A percentile compares a stretch with the other conserved stretches of the same genome.
Conservation (phyloP, 2,329 filamentous ascomycete species). For the Cadophora sp. region DNA sequence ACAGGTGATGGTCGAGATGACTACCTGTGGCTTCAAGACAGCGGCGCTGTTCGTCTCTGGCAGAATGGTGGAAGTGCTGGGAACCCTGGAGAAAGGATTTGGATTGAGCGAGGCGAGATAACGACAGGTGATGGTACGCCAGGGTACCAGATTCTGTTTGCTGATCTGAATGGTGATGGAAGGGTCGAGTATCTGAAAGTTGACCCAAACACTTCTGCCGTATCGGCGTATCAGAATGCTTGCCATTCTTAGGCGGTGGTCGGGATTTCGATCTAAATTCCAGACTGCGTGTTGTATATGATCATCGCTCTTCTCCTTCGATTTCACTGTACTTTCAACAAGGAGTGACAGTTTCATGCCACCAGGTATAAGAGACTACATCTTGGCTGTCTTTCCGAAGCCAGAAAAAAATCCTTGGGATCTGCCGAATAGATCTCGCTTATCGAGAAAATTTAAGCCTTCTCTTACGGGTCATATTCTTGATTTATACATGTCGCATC, state of each 20-base stretch:
- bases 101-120: slow-evolving; percentile 18
- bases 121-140: slow-evolving; percentile 21
- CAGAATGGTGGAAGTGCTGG: slow-evolving; percentile 22
- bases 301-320: neutral
- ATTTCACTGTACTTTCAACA: too few relatives aligned
- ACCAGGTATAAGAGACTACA: neutral
- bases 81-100: neutral
- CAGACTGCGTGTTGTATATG: neutral
- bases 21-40: slow-evolving; percentile 19
- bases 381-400: too few relatives aligned
- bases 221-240: neutral
- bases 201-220: neutral
- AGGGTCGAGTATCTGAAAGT: slow-evolving; percentile 18
- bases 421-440: too few relatives aligned
- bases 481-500: too few relatives aligned
- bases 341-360: neutral
- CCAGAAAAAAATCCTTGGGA: too few relatives aligned
- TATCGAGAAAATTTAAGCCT: too few relatives aligned
- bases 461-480: too few relatives aligned
- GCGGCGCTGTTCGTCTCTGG: slow-evolving; percentile 20
- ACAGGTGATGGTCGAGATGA: slow-evolving; percentile 22
- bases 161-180: slow-evolving; percentile 23
- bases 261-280: neutral
- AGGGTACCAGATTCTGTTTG: slow-evolving; percentile 19
- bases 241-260: neutral